Percentiles rank a stretch among this genome's conserved stretches.
Evolutionary conservation across 2,329 filamentous ascomycete genomes (phyloP).

Genomic region (Aspergillus cejpii): DNA sequence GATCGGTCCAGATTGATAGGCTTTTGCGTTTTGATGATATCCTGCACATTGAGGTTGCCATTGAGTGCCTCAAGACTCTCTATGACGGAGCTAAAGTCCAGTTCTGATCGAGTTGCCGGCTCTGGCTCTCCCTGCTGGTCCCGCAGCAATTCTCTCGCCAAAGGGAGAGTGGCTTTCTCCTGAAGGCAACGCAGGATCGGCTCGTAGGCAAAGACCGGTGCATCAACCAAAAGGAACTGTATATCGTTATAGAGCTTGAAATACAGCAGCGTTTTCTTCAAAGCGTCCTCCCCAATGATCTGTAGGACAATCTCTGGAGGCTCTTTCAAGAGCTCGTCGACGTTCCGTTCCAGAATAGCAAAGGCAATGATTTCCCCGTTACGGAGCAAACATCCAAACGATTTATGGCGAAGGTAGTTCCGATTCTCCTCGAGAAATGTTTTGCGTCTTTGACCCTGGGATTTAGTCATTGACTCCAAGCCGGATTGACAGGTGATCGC

Average conservation of each 20-base stretch:
- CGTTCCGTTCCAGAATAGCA: conserved; percentile 50
- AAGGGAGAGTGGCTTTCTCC: conserved; percentile 49
- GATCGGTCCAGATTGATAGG: conserved; percentile 45
- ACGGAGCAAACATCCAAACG: conserved; percentile 56
- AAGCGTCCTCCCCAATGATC: conserved; percentile 43
- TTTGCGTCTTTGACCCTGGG: conserved; percentile 33
- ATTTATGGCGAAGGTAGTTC: conserved; percentile 52
- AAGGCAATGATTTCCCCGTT: conserved; percentile 53
- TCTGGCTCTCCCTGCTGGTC: conserved; percentile 17
- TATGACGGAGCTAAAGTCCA: conserved; percentile 12
- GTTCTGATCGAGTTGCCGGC: conserved; percentile 3
- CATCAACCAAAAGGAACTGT: conserved; percentile 55
- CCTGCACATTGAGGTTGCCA: conserved; percentile 25
- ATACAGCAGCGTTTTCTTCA: conserved; percentile 45
- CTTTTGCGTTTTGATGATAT: conserved; percentile 25
- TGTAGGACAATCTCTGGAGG: conserved; percentile 49
- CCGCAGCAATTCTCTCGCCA: conserved; percentile 49
- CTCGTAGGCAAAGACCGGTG: conserved; percentile 62
- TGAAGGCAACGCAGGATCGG: conserved; percentile 58
- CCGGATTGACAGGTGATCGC: conserved; percentile 40
- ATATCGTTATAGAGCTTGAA: conserved; percentile 36
- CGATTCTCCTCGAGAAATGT: conserved; percentile 44
- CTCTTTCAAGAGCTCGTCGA: conserved; percentile 36
- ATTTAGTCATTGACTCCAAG: conserved; percentile 40
- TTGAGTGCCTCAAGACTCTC: conserved; percentile 11